Base-by-base conservation (phyloP, 1,139 yeast species). In the Diutina pseudorugosa region DNA sequence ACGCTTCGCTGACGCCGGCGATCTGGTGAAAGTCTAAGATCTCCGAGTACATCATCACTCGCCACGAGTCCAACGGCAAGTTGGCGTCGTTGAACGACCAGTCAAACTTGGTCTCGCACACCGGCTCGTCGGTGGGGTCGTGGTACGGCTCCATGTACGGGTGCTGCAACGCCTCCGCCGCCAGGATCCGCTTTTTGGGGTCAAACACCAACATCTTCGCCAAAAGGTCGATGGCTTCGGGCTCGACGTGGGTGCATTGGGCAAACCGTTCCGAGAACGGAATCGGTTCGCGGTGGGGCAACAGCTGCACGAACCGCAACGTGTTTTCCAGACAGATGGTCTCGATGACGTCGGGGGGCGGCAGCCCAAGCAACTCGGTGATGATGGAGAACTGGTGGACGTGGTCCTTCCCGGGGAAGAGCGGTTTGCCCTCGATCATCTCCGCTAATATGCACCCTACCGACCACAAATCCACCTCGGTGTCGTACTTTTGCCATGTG, bases 391-490 rank as follows among this genome's bases (percentile, higher is more conserved):
- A 93, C 73, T 93, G 99, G 68, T 93, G 97, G 55, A 93, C 98
- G 65, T 93, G 99, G 66, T 94, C 98, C 66, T 89, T 90, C 51
- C 99, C 99, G 0, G 98, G 98, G 77, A 93, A 93, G 51, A 93
- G 73, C 2, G 99, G 98, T 68, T 90, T 91, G n/a, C 98, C 98
- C 66, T 93, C 97, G 60, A 93, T 87, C 96, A 94, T 93, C 68
- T 93, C 99, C 12, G 98, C 95, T 64, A 93, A 87, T 58, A 93
- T 93, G 71, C 99, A 93, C 18, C 98, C 99, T n/a, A 95, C 97
- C 18, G 96, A 86, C 99, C 99, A 93, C 62, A 93, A 86, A 67
- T 93, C 99, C 45, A 94, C 98, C 69, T 93, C 98, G n/a, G 90
- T 85, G 65, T 93, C 98, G 71, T 93, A 93, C 68, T 94, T 91